A percentile compares a stretch with the other conserved stretches of the same genome.
These are phyloP conservation scores for Diaporthe ampelina DNA, from an alignment of 2,329 filamentous ascomycete species.

Conservation along the genomic window DNA sequence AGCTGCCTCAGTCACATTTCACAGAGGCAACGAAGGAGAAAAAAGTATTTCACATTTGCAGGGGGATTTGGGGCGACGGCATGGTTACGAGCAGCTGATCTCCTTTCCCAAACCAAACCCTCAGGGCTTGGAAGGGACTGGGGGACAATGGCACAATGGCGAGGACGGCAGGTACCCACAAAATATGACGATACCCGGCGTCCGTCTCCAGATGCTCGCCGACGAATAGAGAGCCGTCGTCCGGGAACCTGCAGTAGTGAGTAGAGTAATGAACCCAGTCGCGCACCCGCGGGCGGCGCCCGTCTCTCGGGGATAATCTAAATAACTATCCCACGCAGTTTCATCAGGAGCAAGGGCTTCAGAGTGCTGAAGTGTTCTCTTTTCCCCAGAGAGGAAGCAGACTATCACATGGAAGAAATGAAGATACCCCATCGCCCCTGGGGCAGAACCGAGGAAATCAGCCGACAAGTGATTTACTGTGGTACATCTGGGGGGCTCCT, in stretches of 20 bases:
- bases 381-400: not conserved
- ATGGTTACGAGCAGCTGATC: constrained; percentile 8
- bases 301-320: not conserved
- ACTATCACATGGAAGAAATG: not conserved
- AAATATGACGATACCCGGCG: not conserved
- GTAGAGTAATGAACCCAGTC: not conserved
- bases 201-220: not conserved
- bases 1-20: constrained; percentile 17
- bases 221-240: constrained; percentile 12
- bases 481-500: not conserved
- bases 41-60: not conserved
- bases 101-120: not conserved
- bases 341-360: not conserved
- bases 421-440: not conserved
- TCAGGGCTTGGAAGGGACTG: no score
- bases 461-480: not conserved
- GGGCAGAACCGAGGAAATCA: not conserved
- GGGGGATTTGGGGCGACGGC: not conserved
- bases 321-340: not conserved
- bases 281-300: not conserved
- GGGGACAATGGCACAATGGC: not conserved
- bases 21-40: not conserved
- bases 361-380: not conserved
- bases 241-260: not conserved
- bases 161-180: not conserved